Conservation (phyloP, 345 rosid genomes). For the Salix caprea region DNA sequence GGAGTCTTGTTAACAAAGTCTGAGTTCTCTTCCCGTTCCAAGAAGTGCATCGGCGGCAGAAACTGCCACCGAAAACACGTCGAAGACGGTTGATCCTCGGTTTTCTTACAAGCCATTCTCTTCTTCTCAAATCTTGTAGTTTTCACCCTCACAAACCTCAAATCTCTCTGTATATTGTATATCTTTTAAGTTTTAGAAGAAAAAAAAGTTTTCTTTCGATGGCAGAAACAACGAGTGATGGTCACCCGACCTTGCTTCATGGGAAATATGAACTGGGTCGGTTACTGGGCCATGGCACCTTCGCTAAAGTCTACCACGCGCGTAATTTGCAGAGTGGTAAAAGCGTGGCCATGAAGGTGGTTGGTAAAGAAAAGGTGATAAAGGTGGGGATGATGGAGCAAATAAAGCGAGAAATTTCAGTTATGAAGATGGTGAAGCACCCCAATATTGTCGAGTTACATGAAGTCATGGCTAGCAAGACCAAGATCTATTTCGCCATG, state of each 20-base stretch:
- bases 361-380: constrained; percentile 81
- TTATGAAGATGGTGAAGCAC: constrained; percentile 93
- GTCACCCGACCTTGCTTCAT: constrained; percentile 42
- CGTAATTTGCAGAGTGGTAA: constrained; percentile 52
- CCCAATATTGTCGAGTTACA: constrained; percentile 76
- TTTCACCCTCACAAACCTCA: background rate
- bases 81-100: constrained; percentile 79
- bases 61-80: constrained; percentile 94
- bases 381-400: constrained; percentile 88
- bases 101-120: background rate
- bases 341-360: constrained; percentile 82
- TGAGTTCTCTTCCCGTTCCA: constrained; percentile 30
- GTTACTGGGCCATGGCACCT: constrained; percentile 75
- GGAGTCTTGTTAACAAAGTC: constrained; percentile 14
- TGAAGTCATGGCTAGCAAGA: constrained; percentile 94
- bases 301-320: constrained; percentile 84
- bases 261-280: constrained; percentile 91
- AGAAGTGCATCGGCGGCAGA: constrained; percentile 65
- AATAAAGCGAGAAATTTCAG: constrained; percentile 81
- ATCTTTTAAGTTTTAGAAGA: background rate
- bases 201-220: background rate
- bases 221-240: constrained; percentile 1
- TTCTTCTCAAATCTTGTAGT: background rate
- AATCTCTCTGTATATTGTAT: background rate
- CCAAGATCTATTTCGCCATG: constrained; percentile 92